These are phyloP conservation scores for Nigrograna mackinnonii DNA, from an alignment of 2,329 filamentous ascomycete species.

Conservation along the genomic window DNA sequence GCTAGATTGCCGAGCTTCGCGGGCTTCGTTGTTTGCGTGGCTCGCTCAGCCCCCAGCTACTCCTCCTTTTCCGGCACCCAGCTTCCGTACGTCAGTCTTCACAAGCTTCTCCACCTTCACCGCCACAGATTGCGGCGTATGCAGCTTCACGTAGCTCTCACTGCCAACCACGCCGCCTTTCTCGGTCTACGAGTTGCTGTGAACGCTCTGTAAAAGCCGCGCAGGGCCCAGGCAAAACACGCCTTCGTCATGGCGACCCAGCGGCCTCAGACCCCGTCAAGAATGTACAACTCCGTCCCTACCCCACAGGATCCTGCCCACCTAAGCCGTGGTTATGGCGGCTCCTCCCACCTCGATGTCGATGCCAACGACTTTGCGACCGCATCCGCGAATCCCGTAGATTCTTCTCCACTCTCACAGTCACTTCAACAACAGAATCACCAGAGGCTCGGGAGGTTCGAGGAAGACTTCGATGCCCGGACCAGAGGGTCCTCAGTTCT, in stretches of 20 bases:
- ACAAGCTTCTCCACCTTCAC: too few relatives aligned
- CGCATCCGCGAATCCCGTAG: conserved; percentile 31
- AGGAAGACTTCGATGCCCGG: conserved; percentile 72
- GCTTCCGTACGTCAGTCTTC: too few relatives aligned
- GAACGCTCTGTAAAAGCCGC: too few relatives aligned
- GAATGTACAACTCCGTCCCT: conserved; percentile 42
- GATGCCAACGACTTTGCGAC: conserved; percentile 44
- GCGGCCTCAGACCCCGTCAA: conserved; percentile 28
- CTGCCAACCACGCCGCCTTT: too few relatives aligned
- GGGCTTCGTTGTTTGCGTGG: too few relatives aligned
- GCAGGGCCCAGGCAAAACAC: too few relatives aligned
- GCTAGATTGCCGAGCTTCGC: too few relatives aligned
- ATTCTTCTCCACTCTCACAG: conserved; percentile 39
- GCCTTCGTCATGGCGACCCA: conserved; percentile 35
- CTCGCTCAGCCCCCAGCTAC: too few relatives aligned
- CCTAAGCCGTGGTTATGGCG: conserved; percentile 38
- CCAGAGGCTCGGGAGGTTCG: conserved; percentile 57
- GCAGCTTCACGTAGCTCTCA: too few relatives aligned
- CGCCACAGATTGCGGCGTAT: too few relatives aligned
- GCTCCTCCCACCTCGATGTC: conserved; percentile 23
- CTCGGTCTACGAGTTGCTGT: too few relatives aligned
- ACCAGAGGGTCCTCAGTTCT: conserved; percentile 68
- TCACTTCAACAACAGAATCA: conserved; percentile 22
- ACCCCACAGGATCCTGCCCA: conserved; percentile 39
- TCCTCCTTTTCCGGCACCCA: too few relatives aligned